Evolutionary conservation across 345 rosid genomes (phyloP).

Genomic region (Rhodamnia argentea): DNA sequence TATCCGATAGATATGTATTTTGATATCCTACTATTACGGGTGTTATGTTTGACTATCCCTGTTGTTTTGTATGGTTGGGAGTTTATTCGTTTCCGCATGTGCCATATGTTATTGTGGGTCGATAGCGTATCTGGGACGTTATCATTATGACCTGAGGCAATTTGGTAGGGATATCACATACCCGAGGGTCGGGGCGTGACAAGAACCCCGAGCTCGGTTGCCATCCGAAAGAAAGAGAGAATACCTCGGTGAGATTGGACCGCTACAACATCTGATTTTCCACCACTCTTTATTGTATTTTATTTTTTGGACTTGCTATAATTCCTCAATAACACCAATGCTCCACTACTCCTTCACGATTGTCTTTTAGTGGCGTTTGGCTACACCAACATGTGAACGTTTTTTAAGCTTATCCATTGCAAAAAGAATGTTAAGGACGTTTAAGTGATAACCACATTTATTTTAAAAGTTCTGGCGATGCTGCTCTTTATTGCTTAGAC

Average conservation of each 20-base stretch:
- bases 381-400: neutral
- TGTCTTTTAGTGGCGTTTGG: neutral
- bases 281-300: neutral
- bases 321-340: no score
- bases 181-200: no score
- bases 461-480: neutral
- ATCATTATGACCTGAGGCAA: no score
- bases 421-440: neutral
- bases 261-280: neutral
- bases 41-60: no score
- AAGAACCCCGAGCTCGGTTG: neutral
- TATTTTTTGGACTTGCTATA: neutral
- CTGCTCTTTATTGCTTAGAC: neutral
- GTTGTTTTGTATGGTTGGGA: no score
- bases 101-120: no score
- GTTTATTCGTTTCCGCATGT: no score
- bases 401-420: neutral
- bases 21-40: no score
- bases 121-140: no score
- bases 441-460: neutral
- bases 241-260: accelerated
- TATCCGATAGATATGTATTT: no score
- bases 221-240: neutral
- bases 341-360: accelerated
- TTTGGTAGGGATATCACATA: no score